These are phyloP conservation scores for Didymosphaeria variabile DNA, from an alignment of 2,329 filamentous ascomycete species.

Conservation along the genomic window DNA sequence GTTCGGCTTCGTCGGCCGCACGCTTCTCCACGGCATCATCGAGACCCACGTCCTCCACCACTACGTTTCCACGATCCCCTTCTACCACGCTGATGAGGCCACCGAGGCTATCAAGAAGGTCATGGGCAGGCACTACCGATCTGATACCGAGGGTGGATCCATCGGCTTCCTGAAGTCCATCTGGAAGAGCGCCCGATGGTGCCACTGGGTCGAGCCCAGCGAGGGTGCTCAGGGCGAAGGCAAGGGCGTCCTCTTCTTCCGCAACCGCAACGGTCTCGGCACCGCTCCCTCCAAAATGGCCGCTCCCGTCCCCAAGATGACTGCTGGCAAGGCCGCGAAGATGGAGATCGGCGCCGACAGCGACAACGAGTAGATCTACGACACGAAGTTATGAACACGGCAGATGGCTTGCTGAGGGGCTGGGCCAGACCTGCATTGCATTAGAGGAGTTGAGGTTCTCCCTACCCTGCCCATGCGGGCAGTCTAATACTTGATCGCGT, in stretches of 20 bases:
- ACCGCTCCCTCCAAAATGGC: conserved; percentile 60
- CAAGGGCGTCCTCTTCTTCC: conserved; percentile 90
- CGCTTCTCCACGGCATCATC: conserved; percentile 92
- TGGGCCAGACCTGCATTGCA: not conserved
- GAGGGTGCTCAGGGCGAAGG: conserved; percentile 80
- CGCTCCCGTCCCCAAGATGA: conserved; percentile 37
- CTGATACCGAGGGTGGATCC: conserved; percentile 78
- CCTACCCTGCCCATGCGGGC: not conserved
- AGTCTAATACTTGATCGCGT: conserved; percentile 8
- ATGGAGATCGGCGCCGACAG: conserved; percentile 46
- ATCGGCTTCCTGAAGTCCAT: conserved; percentile 83
- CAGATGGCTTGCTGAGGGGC: not conserved
- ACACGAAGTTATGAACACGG: conserved; percentile 7
- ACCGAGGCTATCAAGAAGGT: conserved; percentile 91
- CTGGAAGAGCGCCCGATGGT: conserved; percentile 82
- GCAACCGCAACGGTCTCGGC: conserved; percentile 90
- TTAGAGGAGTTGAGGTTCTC: conserved; percentile 6
- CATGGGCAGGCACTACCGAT: conserved; percentile 95
- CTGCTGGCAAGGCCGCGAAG: conserved; percentile 44
- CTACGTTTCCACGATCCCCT: conserved; percentile 94
- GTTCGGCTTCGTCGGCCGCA: conserved; percentile 93
- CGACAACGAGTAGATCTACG: conserved; percentile 39
- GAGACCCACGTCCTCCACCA: conserved; percentile 98
- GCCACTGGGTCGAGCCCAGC: conserved; percentile 97
- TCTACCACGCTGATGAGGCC: conserved; percentile 96